A percentile compares a stretch with the other conserved stretches of the same genome.
These are phyloP conservation scores for Blastocystis sp. DNA, from an alignment of 352 stramenopile species.

Conservation along the genomic window DNA sequence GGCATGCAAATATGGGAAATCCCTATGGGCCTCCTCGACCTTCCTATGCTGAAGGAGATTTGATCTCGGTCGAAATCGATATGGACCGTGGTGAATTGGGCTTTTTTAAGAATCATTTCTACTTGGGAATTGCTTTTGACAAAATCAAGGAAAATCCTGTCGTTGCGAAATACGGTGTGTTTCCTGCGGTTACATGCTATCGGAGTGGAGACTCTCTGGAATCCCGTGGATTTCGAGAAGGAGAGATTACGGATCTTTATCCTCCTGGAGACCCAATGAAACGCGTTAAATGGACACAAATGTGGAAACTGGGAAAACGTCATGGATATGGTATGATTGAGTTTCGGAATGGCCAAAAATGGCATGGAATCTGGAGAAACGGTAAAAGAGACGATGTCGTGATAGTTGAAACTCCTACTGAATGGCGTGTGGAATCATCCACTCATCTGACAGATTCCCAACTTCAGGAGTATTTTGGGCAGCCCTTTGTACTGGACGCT, in stretches of 20 bases:
- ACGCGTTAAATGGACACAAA: not conserved
- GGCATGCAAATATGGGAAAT: constrained; percentile 34
- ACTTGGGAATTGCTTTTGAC: constrained; percentile 32
- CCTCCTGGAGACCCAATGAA: not conserved
- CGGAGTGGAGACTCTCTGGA: constrained; percentile 1
- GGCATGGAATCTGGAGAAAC: constrained; percentile 14
- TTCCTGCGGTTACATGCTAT: constrained; percentile 52
- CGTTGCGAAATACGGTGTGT: not conserved
- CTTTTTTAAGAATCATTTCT: constrained; percentile 59
- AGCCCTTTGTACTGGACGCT: not conserved
- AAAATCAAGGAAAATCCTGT: not conserved
- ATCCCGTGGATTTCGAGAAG: not conserved
- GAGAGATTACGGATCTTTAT: not conserved
- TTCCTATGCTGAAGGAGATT: not conserved
- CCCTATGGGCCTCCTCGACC: constrained; percentile 41
- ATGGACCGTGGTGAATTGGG: not conserved
- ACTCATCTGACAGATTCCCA: not conserved
- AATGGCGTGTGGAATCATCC: not conserved
- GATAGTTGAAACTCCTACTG: not conserved
- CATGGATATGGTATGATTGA: constrained; percentile 33
- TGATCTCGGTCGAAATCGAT: constrained; percentile 43
- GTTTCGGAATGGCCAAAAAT: not conserved
- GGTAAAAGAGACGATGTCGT: not conserved
- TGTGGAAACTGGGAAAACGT: constrained; percentile 9
- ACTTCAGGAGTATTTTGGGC: not conserved